Evolutionary conservation across 129 eudicot genomes (phyloP).

Genomic region (Rutidosis leptorrhynchoides): DNA sequence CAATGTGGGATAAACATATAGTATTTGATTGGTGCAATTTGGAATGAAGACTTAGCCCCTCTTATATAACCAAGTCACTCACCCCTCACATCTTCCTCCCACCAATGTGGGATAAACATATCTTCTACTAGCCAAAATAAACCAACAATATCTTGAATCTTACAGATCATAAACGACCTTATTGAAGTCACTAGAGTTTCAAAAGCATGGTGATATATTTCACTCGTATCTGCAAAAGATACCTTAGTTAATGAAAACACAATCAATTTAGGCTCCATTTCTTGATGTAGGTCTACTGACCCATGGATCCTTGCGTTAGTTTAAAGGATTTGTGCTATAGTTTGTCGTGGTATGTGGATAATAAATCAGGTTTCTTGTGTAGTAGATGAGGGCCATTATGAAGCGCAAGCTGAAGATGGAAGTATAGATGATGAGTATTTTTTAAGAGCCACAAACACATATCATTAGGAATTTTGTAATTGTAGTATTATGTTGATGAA

Average conservation of each 20-base stretch:
- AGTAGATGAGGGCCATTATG: constrained; percentile 22
- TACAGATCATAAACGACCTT: neutral
- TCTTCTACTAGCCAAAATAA: too few relatives aligned
- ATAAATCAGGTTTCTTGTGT: constrained; percentile 9
- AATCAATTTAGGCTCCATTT: constrained; percentile 7
- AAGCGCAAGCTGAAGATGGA: constrained; percentile 35
- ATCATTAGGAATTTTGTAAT: constrained; percentile 20
- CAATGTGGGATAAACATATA: too few relatives aligned
- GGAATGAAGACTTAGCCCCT: too few relatives aligned
- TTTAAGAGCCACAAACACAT: neutral
- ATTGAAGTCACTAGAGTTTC: neutral
- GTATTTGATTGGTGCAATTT: too few relatives aligned
- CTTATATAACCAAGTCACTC: too few relatives aligned
- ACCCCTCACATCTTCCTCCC: too few relatives aligned
- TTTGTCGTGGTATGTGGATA: constrained; percentile 8
- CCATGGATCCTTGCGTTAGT: constrained; percentile 13
- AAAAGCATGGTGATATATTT: constrained; percentile 3
- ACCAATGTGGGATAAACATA: too few relatives aligned
- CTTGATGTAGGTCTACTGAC: constrained; percentile 11
- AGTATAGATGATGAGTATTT: constrained; percentile 9
- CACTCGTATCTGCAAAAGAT: neutral
- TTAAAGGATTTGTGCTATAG: constrained; percentile 5
- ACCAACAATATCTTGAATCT: neutral
- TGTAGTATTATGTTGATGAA: constrained; percentile 21
- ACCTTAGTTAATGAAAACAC: constrained; percentile 5